Percentiles rank a stretch among this genome's conserved stretches.
Evolutionary conservation across 768 basidiomycete species (phyloP).

Genomic region (Podaxis sp.): DNA sequence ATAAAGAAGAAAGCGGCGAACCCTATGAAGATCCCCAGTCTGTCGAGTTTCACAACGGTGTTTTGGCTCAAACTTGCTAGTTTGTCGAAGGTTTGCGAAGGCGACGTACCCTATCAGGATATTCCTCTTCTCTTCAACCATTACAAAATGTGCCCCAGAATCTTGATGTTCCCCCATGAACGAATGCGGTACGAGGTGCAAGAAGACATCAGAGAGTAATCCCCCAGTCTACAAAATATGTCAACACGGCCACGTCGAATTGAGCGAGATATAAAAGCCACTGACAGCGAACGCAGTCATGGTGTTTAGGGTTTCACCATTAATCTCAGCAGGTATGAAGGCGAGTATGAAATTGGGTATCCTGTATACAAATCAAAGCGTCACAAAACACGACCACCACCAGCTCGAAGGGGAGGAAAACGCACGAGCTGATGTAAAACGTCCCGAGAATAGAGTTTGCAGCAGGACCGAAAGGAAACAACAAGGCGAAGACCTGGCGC

Average conservation of each 20-base stretch:
- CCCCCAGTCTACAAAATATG: slow-evolving; percentile 65
- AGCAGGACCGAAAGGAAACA: slow-evolving; percentile 89
- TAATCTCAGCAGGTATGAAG: slow-evolving; percentile 88
- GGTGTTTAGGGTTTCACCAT: slow-evolving; percentile 79
- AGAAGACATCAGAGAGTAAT: slow-evolving; percentile 86
- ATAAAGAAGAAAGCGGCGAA: slow-evolving; percentile 91
- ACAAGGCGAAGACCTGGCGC: slow-evolving; percentile 71
- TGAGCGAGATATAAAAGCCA: slow-evolving; percentile 2
- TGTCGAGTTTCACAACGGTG: slow-evolving; percentile 20
- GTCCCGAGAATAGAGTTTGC: slow-evolving; percentile 90
- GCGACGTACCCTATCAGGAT: slow-evolving; percentile 75
- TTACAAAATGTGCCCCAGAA: slow-evolving; percentile 66
- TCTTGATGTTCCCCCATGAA: slow-evolving; percentile 88
- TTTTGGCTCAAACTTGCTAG: neutral
- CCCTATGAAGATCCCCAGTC: slow-evolving; percentile 78
- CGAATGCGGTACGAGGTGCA: slow-evolving; percentile 87
- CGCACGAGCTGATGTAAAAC: slow-evolving; percentile 95
- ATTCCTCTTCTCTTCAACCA: slow-evolving; percentile 90
- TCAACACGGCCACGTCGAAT: neutral
- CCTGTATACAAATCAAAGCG: slow-evolving; percentile 31
- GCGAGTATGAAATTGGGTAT: slow-evolving; percentile 94
- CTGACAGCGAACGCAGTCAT: slow-evolving; percentile 92
- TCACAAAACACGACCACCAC: neutral
- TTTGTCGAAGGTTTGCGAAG: neutral
- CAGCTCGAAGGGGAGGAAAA: slow-evolving; percentile 16